These are phyloP conservation scores for Yamadazyma pseudoaaseri DNA, from an alignment of 1,139 yeast genomes.

Conservation along the genomic window DNA sequence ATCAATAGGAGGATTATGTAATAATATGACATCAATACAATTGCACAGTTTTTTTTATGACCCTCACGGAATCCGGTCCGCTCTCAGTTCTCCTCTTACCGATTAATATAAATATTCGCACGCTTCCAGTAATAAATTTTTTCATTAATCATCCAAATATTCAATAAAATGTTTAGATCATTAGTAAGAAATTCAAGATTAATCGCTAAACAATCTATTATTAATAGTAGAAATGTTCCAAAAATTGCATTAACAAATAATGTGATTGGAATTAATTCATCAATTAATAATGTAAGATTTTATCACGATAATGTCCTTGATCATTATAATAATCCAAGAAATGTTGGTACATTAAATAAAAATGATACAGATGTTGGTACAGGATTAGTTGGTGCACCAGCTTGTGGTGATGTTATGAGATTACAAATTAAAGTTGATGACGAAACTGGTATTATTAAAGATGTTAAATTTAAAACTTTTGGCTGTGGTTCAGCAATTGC, in stretches of 20 bases:
- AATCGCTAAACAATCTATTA: constrained; percentile 2
- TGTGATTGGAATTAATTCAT: too few relatives aligned
- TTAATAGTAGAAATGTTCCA: background rate
- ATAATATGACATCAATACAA: too few relatives aligned
- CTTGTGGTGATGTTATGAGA: constrained; percentile 99
- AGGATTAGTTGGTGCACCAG: constrained; percentile 97
- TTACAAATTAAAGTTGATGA: constrained; percentile 92
- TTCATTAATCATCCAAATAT: background rate
- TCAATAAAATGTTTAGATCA: constrained; percentile 10
- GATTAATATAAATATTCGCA: too few relatives aligned
- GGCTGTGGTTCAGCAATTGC: constrained; percentile 99
- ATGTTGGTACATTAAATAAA: constrained; percentile 91
- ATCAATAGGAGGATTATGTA: too few relatives aligned
- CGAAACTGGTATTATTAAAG: constrained; percentile 84
- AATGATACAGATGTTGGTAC: constrained; percentile 83
- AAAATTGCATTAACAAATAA: background rate
- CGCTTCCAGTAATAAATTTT: too few relatives aligned
- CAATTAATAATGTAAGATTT: constrained; percentile 17
- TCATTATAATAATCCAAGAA: constrained; percentile 94
- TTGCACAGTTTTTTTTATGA: too few relatives aligned
- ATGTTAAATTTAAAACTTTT: constrained; percentile 96
- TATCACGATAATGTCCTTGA: constrained; percentile 83
- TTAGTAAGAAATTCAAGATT: constrained; percentile 7
- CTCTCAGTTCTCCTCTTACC: too few relatives aligned
- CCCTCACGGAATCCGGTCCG: too few relatives aligned